These are phyloP conservation scores for Neltuma alba DNA, from an alignment of 306 rosid genomes.

Conservation along the genomic window DNA sequence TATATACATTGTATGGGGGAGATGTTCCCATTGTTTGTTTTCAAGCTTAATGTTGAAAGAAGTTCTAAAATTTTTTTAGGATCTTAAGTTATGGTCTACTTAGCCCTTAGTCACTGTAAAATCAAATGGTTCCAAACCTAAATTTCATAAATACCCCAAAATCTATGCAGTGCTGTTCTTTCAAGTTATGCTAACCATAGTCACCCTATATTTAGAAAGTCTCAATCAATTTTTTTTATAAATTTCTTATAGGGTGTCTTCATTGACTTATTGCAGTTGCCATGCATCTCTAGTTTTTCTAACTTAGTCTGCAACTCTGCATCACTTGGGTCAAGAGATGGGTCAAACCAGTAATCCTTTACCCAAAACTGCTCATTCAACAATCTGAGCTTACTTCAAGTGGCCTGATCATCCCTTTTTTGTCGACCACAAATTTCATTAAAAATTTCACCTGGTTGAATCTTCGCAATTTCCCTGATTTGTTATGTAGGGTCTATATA, in stretches of 20 bases:
- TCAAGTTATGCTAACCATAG: not conserved
- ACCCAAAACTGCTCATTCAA: not conserved
- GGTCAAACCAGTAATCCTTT: not conserved
- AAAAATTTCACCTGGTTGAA: not conserved
- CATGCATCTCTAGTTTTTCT: not conserved
- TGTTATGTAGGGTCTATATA: not conserved
- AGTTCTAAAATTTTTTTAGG: not conserved
- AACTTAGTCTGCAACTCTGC: not conserved
- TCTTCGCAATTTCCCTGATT: not conserved
- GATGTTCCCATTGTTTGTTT: not conserved
- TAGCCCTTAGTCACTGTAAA: not conserved
- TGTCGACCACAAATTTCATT: not conserved
- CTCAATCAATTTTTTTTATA: too few relatives aligned
- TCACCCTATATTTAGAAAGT: not conserved
- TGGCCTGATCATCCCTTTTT: not conserved
- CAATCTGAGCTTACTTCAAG: not conserved
- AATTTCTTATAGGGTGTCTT: not conserved
- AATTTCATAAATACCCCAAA: slow-evolving; percentile 9
- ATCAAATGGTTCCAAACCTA: not conserved
- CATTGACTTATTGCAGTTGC: not conserved
- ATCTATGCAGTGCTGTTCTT: slow-evolving; percentile 6
- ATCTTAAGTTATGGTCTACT: not conserved
- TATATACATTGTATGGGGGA: not conserved
- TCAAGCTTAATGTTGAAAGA: not conserved
- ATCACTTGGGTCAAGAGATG: not conserved